Base-by-base conservation (phyloP, 106 monocot genomes). In the Ottelia alismoides region DNA sequence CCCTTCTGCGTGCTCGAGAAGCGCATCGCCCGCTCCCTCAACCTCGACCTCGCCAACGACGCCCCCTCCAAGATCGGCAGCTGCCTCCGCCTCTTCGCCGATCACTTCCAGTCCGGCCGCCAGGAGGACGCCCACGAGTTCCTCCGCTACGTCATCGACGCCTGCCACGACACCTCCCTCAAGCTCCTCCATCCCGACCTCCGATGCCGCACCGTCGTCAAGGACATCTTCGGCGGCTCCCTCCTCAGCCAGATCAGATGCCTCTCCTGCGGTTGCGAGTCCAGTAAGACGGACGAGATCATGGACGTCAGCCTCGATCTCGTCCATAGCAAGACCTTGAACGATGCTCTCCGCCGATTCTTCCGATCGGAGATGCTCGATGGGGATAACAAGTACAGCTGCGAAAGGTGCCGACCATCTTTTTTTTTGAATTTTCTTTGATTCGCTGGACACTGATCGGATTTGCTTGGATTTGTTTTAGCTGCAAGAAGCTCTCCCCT, bases 91-190 rank as follows among this genome's bases (percentile, higher is more conserved):
- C 53, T 87, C 23, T 93, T 80, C 56, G 84, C 87, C 9, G 84
- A 88, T 49, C 70, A 84, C 48, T 94, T 94, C 57, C 87, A 83
- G 49, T 81, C 78, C 80, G 93, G 93, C 14, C 67, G 84, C 27
- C 93, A 94, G 75, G 93, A 94, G 61, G 93, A 88, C 35, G 88
- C 93, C 21, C 93, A 94, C 52, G 93, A 94, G 73, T 94, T 94
- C 71, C 88, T 94, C 16, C 88, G 93, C 48, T 81, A 84, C 24
- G 84, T 84, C 47, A 88, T 94, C 45, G 94, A 94, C 29, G 73
- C 84, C 28, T 94, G 94, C 66, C 88, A 94, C 53, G 78, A 66
- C 56, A 67, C 84, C 20, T 81, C 70, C 57, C 64, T 78, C 25
- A 74, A 67, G 71, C 52, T 79, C 14, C 70, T 73, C 35, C 35